phyloP scores from a whole-genome alignment of 495 filamentous ascomycete genomes.

The Aspergillus baeticus region DNA sequence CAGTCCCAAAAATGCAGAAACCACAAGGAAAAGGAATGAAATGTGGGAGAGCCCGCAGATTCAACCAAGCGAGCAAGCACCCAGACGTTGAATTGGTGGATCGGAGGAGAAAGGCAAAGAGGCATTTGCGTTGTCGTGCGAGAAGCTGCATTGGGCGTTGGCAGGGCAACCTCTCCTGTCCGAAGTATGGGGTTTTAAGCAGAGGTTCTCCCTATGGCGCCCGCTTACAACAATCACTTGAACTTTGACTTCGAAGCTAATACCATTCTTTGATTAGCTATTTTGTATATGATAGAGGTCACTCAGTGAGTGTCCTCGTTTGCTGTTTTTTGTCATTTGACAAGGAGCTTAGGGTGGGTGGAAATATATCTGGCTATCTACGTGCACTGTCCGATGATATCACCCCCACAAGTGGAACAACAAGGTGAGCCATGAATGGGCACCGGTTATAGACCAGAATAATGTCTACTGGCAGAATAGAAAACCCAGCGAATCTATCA shows the following conservation, averaged over 20 bases:
- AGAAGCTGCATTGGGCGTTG: neutral
- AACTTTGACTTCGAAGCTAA: no score
- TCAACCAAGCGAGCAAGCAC: neutral
- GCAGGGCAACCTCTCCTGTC: slow-evolving; percentile 1
- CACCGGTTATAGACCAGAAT: neutral
- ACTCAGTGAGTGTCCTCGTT: no score
- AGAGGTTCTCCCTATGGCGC: no score
- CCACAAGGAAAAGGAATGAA: neutral
- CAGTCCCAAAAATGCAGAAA: neutral
- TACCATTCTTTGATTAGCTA: no score
- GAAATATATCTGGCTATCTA: no score
- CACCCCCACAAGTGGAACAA: no score
- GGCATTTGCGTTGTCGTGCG: neutral
- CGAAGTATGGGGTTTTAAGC: neutral
- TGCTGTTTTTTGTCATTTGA: no score
- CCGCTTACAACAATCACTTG: no score
- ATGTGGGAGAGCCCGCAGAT: neutral
- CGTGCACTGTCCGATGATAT: no score
- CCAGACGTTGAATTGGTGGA: neutral
- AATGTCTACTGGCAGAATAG: neutral
- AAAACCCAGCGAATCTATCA: neutral
- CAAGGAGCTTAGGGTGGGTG: no score
- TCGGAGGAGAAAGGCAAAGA: neutral
- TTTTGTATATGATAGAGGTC: no score
- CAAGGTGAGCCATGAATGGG: no score